A percentile compares a stretch with the other conserved stretches of the same genome.
Evolutionary conservation across 108 stramenopile genomes (phyloP).

Genomic region (Chaetoceros tenuissimus): DNA sequence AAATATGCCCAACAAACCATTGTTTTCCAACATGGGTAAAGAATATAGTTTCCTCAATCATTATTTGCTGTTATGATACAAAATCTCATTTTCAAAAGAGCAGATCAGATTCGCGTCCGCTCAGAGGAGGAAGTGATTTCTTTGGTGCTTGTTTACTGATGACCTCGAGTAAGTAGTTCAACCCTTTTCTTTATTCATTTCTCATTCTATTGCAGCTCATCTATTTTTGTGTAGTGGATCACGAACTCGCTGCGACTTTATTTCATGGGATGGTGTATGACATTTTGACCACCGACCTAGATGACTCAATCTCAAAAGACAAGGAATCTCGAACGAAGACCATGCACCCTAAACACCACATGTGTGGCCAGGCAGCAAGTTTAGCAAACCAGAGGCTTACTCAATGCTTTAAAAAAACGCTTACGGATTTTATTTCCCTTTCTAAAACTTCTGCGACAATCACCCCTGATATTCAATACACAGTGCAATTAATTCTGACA

Average conservation of each 20-base stretch:
- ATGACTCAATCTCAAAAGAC: too few species aligned
- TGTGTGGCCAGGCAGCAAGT: conserved; percentile 29
- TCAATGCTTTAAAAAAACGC: conserved; percentile 24
- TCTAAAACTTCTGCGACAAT: conserved; percentile 1
- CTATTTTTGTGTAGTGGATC: conserved; percentile 18
- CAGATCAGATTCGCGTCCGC: conserved; percentile 7
- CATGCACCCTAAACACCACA: conserved; percentile 9
- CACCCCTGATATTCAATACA: background rate
- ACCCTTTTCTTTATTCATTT: background rate
- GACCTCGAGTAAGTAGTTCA: conserved; percentile 6
- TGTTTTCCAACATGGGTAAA: conserved; percentile 57
- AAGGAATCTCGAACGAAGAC: too few species aligned
- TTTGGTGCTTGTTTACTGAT: conserved; percentile 44
- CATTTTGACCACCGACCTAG: conserved; percentile 25
- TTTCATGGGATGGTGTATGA: conserved; percentile 55
- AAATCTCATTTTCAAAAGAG: too few species aligned
- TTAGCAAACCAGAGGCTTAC: conserved; percentile 22
- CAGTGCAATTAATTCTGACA: background rate
- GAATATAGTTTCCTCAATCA: conserved; percentile 42
- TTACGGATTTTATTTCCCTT: conserved; percentile 19
- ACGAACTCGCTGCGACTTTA: conserved; percentile 40
- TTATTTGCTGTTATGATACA: conserved; percentile 44
- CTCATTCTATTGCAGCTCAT: background rate
- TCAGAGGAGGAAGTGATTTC: conserved; percentile 24
- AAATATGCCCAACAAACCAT: background rate